Base-by-base conservation (phyloP, 768 basidiomycete genomes). In the Mycena galopus region DNA sequence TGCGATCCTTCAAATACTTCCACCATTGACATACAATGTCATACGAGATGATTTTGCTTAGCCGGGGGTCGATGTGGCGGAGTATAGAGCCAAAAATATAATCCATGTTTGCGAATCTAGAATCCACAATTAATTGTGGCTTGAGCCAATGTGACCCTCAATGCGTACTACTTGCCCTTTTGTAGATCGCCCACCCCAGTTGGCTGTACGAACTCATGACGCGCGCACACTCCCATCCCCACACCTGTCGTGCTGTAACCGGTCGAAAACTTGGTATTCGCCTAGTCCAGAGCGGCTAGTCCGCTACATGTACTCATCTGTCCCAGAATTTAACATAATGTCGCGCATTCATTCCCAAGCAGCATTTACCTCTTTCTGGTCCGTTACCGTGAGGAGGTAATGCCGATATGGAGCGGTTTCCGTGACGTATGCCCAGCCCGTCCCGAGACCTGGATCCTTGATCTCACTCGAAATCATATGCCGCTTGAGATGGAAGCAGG, bases 351-450 rank as follows among this genome's bases (percentile, higher is more conserved):
- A n/a, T n/a, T n/a, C n/a, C n/a, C n/a, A n/a, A n/a, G n/a, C 47
- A 37, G 14, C 37, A 14, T n/a, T 50, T 50, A 50, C 47, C 47
- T 50, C 47, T 9, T 67, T 61, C 56, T 70, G 62, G 29, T 74
- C 55, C 21, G 44, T 32, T 39, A 65, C 47, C 32, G 47, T 63
- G 32, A 39, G 27, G 16, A 77, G 30, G 39, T 65, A 42, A n/a
- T 72, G 33, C 44, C 64, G 65, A 51, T 70, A 80, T 0, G 64
- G 55, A 7, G 35, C 33, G 16, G 60, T 35, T 19, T 70, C 66
- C 19, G 77, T 70, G 50, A 78, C 73, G 65, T 78, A 80, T 19
- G 75, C 72, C 74, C 76, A 72, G 0, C 78, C 77, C 10, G 56
- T 33, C 3, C 73, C 73, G 0, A 80, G 75, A 29, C 57, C 64